A percentile compares a stretch with the other conserved stretches of the same genome.
Conservation (phyloP, 495 filamentous ascomycete genomes). For the Geopyxis carbonaria region DNA sequence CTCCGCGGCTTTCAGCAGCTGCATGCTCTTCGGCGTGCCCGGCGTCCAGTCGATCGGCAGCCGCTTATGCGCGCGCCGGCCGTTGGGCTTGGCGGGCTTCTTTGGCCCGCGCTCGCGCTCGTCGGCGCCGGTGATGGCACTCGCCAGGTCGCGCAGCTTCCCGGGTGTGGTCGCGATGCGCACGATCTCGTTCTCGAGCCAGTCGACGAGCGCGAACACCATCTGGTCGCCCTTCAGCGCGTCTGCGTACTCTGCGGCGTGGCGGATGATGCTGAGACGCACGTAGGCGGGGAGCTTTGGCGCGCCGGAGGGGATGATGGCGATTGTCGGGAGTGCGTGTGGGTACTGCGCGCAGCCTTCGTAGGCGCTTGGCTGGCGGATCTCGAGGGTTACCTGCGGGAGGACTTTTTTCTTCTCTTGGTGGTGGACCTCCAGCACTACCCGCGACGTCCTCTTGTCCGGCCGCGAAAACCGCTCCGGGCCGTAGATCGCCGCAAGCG, state of each 20-base stretch:
- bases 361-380: conserved; percentile 8
- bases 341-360: conserved; percentile 46
- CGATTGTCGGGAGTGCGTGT: conserved; percentile 46
- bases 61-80: conserved; percentile 1
- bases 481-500: conserved; percentile 64
- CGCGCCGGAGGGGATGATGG: conserved; percentile 36
- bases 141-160: conserved; percentile 60
- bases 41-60: conserved; percentile 26
- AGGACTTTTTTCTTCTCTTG: background rate
- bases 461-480: conserved; percentile 17
- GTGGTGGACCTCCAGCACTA: conserved; percentile 8
- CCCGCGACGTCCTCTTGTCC: conserved; percentile 3
- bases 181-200: conserved; percentile 65
- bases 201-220: conserved; percentile 78
- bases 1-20: conserved; percentile 25
- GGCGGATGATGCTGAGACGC: conserved; percentile 70
- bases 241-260: conserved; percentile 50
- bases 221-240: conserved; percentile 64
- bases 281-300: conserved; percentile 69
- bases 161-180: conserved; percentile 67
- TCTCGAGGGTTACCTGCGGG: conserved; percentile 12
- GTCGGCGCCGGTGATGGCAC: conserved; percentile 42
- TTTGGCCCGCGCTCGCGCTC: conserved; percentile 26
- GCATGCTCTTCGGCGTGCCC: conserved; percentile 28
- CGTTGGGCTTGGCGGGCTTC: conserved; percentile 22